Evolutionary conservation across 2,329 filamentous ascomycete genomes (phyloP).

Genomic region (Trichoderma asperellum): DNA sequence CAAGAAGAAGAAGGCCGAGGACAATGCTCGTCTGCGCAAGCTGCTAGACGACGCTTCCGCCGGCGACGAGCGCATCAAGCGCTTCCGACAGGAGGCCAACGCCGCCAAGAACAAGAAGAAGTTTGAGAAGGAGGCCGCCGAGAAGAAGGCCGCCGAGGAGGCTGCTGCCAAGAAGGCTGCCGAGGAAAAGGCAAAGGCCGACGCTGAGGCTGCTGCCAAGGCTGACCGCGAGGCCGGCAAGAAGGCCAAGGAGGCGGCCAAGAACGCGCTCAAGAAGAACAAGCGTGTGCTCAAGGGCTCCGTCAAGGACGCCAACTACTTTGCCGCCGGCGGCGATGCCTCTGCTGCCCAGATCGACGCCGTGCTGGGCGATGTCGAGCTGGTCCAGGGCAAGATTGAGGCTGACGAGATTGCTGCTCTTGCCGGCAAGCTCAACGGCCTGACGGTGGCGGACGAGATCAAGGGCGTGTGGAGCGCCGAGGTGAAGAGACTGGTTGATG

Average conservation of each 20-base stretch:
- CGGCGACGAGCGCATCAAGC: conserved; percentile 94
- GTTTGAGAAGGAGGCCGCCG: conserved; percentile 86
- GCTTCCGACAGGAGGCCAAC: conserved; percentile 88
- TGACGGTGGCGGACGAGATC: conserved; percentile 81
- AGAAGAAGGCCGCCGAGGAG: conserved; percentile 84
- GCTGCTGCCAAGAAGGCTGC: conserved; percentile 82
- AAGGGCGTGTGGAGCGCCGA: conserved; percentile 81
- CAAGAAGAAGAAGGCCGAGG: conserved; percentile 99
- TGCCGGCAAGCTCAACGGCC: conserved; percentile 75
- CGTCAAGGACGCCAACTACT: conserved; percentile 98
- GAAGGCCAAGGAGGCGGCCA: conserved; percentile 98
- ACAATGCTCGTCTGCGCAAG: conserved; percentile 86
- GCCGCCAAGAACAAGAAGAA: conserved; percentile 96
- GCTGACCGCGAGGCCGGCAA: conserved; percentile 79
- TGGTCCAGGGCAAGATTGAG: conserved; percentile 85
- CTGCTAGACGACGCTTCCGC: conserved; percentile 85
- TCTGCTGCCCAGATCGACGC: conserved; percentile 78
- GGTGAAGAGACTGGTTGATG: conserved; percentile 74
- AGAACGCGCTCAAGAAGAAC: conserved; percentile 99
- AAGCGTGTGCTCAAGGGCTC: conserved; percentile 93
- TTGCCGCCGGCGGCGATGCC: conserved; percentile 71
- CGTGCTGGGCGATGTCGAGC: conserved; percentile 83
- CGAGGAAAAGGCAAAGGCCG: conserved; percentile 76
- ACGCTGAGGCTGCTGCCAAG: conserved; percentile 87
- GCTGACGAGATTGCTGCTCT: conserved; percentile 86